A percentile compares a stretch with the other conserved stretches of the same genome.
These are phyloP conservation scores for Blastosporella zonata DNA, from an alignment of 1,284 basidiomycete species.

Conservation along the genomic window DNA sequence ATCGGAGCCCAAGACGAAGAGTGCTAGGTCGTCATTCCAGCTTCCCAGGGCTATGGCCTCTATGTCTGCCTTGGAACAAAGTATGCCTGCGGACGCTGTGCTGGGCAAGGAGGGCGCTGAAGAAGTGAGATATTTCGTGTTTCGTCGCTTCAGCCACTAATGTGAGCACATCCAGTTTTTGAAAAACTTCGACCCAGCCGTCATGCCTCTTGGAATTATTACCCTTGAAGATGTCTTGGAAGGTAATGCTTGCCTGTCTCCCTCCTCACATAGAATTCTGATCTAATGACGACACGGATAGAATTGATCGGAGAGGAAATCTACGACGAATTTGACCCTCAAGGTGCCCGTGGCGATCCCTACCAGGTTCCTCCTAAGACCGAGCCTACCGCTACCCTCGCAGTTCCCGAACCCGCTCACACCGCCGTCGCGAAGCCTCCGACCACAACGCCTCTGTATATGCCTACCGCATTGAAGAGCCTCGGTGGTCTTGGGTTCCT, in stretches of 20 bases:
- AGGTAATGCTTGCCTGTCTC: slow-evolving; percentile 41
- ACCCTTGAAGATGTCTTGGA: slow-evolving; percentile 92
- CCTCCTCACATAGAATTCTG: slow-evolving; percentile 2
- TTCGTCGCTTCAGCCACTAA: not conserved
- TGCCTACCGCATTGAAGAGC: slow-evolving; percentile 45
- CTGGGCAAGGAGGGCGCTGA: slow-evolving; percentile 67
- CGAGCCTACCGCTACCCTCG: slow-evolving; percentile 19
- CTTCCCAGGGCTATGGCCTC: slow-evolving; percentile 37
- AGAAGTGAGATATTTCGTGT: slow-evolving; percentile 41
- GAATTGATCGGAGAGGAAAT: slow-evolving; percentile 90
- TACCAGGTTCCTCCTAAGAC: slow-evolving; percentile 46
- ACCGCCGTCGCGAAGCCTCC: slow-evolving; percentile 19
- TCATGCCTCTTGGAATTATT: slow-evolving; percentile 87
- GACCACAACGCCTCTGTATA: slow-evolving; percentile 30
- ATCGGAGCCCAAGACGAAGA: slow-evolving; percentile 18
- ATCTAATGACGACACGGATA: slow-evolving; percentile 25
- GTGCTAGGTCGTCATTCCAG: slow-evolving; percentile 38
- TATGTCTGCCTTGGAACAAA: slow-evolving; percentile 64
- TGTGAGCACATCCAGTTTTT: slow-evolving; percentile 49
- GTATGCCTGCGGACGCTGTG: slow-evolving; percentile 81
- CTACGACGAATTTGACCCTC: slow-evolving; percentile 81
- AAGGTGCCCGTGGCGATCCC: slow-evolving; percentile 66
- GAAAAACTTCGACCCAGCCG: slow-evolving; percentile 67
- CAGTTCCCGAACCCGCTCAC: slow-evolving; percentile 12
- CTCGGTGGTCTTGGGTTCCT: slow-evolving; percentile 50